A percentile compares a stretch with the other conserved stretches of the same genome.
Conservation (phyloP, 805 yeast genomes). For the Zygotorulaspora florentina region DNA sequence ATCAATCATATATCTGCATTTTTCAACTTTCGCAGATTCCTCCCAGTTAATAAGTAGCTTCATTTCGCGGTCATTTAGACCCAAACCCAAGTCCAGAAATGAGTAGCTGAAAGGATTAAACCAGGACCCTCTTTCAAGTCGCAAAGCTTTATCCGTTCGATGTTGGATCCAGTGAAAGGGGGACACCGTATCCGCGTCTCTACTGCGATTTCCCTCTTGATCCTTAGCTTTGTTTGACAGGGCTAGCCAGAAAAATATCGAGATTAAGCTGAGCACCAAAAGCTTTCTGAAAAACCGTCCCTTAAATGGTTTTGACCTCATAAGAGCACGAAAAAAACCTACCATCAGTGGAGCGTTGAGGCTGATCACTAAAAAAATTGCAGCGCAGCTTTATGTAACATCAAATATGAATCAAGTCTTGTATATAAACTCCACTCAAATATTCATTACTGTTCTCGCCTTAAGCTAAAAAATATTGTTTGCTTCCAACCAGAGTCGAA, state of each 20-base stretch:
- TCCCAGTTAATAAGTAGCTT: slow-evolving; percentile 10
- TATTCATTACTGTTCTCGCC: no score
- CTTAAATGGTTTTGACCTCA: not conserved
- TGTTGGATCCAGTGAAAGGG: slow-evolving; percentile 11
- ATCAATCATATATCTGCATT: slow-evolving; percentile 24
- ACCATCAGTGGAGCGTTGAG: not conserved
- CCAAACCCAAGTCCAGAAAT: not conserved
- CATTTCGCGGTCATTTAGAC: slow-evolving; percentile 4
- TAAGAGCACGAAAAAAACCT: not conserved
- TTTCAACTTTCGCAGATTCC: slow-evolving; percentile 8
- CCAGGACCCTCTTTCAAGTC: not conserved
- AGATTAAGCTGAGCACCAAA: not conserved
- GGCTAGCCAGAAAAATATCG: slow-evolving; percentile 1
- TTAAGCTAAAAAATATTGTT: slow-evolving; percentile 5
- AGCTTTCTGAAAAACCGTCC: slow-evolving; percentile 1
- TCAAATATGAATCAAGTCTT: not conserved
- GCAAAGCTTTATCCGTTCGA: slow-evolving; percentile 5
- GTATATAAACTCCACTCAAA: no score
- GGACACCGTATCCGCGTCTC: slow-evolving; percentile 7
- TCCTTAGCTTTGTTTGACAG: not conserved
- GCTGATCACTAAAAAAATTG: slow-evolving; percentile 1
- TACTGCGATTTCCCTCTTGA: not conserved
- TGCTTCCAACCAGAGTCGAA: slow-evolving; percentile 72
- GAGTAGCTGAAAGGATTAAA: not conserved
- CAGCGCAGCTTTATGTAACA: no score